A percentile compares a stretch with the other conserved stretches of the same genome.
Conservation (phyloP, 306 rosid genomes). For the Pueraria montana region DNA sequence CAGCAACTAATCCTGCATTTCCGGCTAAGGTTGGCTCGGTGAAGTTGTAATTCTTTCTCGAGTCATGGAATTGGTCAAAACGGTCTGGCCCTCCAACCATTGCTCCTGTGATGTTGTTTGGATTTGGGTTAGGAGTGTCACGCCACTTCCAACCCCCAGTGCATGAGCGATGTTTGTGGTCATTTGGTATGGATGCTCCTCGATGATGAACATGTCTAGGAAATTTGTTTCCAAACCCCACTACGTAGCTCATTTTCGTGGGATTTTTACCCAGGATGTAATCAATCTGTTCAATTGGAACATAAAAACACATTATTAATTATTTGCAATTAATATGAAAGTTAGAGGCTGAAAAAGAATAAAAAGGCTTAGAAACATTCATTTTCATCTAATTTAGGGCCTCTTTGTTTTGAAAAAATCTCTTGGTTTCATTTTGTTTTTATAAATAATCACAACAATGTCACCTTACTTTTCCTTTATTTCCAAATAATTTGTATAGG, state of each 20-base stretch:
- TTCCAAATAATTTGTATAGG: not conserved
- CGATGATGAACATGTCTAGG: slow-evolving; percentile 71
- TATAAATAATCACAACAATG: not conserved
- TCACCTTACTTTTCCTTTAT: not conserved
- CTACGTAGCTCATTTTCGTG: slow-evolving; percentile 73
- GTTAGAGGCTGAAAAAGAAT: not conserved
- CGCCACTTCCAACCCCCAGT: slow-evolving; percentile 66
- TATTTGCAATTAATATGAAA: not conserved
- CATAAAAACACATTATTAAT: not conserved
- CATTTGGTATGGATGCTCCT: slow-evolving; percentile 68
- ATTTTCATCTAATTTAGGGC: not conserved
- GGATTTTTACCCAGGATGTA: slow-evolving; percentile 79
- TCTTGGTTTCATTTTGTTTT: not conserved
- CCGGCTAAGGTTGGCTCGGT: slow-evolving; percentile 76
- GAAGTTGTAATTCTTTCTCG: slow-evolving; percentile 49
- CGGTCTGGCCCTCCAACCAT: slow-evolving; percentile 80
- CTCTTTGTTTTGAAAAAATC: not conserved
- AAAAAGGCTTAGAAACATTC: not conserved
- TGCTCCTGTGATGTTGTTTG: slow-evolving; percentile 68
- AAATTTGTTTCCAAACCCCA: slow-evolving; percentile 65
- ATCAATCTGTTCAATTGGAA: slow-evolving; percentile 57
- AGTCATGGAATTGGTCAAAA: slow-evolving; percentile 62
- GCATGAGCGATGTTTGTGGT: slow-evolving; percentile 61
- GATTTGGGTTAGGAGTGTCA: slow-evolving; percentile 52
- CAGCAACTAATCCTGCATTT: slow-evolving; percentile 80